These are phyloP conservation scores for Sphagnurus paluster DNA, from an alignment of 1,284 basidiomycete genomes.

Conservation along the genomic window DNA sequence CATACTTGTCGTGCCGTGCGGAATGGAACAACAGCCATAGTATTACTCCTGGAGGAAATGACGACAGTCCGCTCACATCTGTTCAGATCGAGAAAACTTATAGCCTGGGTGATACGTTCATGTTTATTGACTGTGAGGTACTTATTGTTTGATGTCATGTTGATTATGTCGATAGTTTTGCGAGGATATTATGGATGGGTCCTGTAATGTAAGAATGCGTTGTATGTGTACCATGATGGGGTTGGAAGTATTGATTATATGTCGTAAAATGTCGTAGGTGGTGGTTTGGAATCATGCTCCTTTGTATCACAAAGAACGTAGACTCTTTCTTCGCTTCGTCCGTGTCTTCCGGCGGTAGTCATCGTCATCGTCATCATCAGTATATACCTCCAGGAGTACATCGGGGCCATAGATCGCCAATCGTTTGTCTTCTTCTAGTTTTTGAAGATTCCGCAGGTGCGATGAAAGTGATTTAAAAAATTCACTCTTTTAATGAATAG, in stretches of 20 bases:
- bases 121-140: too few relatives aligned
- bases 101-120: too few relatives aligned
- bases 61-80: too few relatives aligned
- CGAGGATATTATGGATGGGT: background rate
- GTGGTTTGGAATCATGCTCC: background rate
- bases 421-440: conserved; percentile 51
- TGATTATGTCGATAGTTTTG: background rate
- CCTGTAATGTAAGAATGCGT: conserved; percentile 5
- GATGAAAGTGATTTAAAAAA: conserved; percentile 60
- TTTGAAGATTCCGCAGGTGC: conserved; percentile 59
- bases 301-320: conserved; percentile 9
- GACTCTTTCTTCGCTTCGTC: conserved; percentile 31
- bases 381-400: conserved; percentile 20
- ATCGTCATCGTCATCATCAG: conserved; percentile 32
- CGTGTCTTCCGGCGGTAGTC: conserved; percentile 33
- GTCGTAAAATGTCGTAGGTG: background rate
- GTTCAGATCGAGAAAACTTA: too few relatives aligned
- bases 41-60: too few relatives aligned
- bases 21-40: too few relatives aligned
- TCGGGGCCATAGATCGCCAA: conserved; percentile 24
- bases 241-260: too few relatives aligned
- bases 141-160: too few relatives aligned
- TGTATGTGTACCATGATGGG: conserved; percentile 6
- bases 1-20: too few relatives aligned
- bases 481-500: conserved; percentile 46